These are phyloP conservation scores for Cercospora zeina DNA, from an alignment of 2,329 filamentous ascomycete genomes.

Conservation along the genomic window DNA sequence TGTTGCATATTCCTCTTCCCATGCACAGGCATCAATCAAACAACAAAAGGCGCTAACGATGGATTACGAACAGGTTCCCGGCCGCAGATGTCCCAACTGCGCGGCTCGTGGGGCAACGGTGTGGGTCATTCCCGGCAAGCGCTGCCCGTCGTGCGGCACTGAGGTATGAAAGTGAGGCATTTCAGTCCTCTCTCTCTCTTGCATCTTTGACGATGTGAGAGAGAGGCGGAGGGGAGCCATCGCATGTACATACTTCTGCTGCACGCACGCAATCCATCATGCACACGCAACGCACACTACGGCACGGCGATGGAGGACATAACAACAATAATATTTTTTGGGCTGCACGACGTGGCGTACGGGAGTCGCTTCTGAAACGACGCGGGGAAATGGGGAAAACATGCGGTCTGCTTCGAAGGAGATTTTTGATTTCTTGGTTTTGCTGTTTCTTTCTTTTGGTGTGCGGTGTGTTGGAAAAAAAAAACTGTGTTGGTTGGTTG, in stretches of 20 bases:
- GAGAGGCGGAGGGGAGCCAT: neutral
- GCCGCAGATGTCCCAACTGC: constrained; percentile 38
- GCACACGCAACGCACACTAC: neutral
- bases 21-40: constrained; percentile 4
- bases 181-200: no score
- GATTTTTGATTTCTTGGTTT: neutral
- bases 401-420: neutral
- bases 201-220: neutral
- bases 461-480: no score
- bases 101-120: constrained; percentile 35
- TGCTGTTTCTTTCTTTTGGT: no score
- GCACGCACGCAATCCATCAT: neutral
- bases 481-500: no score
- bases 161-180: constrained; percentile 29
- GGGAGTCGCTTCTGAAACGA: neutral
- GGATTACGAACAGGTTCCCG: constrained; percentile 36
- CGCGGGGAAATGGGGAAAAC: neutral
- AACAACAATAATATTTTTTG: neutral
- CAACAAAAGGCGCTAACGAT: neutral
- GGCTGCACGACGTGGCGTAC: neutral
- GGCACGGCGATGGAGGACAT: neutral
- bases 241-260: neutral
- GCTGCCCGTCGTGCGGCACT: constrained; percentile 40
- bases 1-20: neutral
- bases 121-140: constrained; percentile 43